These are phyloP conservation scores for Stagonosporopsis tanaceti DNA, from an alignment of 2,329 filamentous ascomycete genomes.

Conservation along the genomic window DNA sequence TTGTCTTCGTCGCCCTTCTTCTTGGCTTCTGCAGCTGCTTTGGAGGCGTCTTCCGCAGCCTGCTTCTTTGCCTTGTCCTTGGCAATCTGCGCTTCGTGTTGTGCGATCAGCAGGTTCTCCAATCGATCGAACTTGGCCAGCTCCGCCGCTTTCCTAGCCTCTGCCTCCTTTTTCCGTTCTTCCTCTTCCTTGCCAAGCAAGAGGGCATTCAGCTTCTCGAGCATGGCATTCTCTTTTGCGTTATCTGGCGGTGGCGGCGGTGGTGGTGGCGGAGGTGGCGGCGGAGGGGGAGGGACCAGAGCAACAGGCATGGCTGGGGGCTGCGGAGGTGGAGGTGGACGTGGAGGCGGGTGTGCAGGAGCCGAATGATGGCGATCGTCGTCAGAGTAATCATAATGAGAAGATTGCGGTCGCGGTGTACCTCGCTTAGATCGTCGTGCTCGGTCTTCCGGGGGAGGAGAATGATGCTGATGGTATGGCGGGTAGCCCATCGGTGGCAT, in stretches of 20 bases:
- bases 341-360: constrained; percentile 28
- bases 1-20: constrained; percentile 49
- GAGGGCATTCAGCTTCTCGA: constrained; percentile 42
- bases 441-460: constrained; percentile 30
- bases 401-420: constrained; percentile 39
- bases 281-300: constrained; percentile 16
- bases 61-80: constrained; percentile 48
- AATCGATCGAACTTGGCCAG: constrained; percentile 48
- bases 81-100: constrained; percentile 47
- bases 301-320: constrained; percentile 2
- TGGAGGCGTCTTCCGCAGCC: constrained; percentile 39
- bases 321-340: constrained; percentile 19
- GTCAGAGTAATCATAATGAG: constrained; percentile 28
- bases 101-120: constrained; percentile 45
- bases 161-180: constrained; percentile 36
- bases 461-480: constrained; percentile 28
- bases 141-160: constrained; percentile 45
- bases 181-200: constrained; percentile 42
- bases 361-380: constrained; percentile 33
- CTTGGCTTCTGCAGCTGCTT: constrained; percentile 35
- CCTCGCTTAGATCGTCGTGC: constrained; percentile 35
- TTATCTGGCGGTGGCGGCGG: constrained; percentile 31
- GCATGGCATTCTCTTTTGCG: constrained; percentile 42
- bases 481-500: constrained; percentile 39
- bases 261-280: constrained; percentile 26